A percentile compares a stretch with the other conserved stretches of the same genome.
Conservation (phyloP, 306 rosid genomes). For the Quercus agrifolia region DNA sequence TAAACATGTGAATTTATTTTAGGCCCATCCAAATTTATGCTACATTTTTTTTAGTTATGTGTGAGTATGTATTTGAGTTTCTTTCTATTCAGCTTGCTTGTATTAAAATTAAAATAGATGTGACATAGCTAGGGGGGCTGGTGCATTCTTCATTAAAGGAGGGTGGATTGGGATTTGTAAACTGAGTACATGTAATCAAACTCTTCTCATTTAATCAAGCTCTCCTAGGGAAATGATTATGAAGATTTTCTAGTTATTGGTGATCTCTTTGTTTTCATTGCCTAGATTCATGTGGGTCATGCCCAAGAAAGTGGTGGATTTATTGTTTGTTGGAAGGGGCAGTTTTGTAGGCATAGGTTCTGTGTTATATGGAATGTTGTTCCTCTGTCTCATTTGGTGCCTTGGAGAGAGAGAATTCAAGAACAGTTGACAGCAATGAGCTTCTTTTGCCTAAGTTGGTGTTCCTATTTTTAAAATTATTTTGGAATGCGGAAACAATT, state of each 20-base stretch:
- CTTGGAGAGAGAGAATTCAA: neutral
- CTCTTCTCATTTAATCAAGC: no score
- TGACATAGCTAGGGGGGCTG: no score
- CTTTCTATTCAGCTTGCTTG: no score
- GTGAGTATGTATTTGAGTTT: no score
- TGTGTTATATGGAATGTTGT: neutral
- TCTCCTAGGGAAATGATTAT: no score
- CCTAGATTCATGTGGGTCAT: neutral
- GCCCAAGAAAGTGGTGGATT: neutral
- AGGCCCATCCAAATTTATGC: no score
- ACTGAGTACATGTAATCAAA: no score
- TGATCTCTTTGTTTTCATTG: neutral
- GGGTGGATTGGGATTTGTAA: no score
- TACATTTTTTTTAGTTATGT: no score
- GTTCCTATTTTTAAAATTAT: neutral
- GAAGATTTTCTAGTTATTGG: neutral
- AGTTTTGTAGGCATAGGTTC: neutral
- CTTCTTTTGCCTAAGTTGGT: neutral
- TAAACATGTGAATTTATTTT: no score
- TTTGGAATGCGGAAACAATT: neutral
- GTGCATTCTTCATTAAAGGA: no score
- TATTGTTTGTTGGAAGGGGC: neutral
- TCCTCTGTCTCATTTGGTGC: neutral
- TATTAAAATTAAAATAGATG: no score
- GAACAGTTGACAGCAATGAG: neutral